Base-by-base conservation (phyloP, 495 filamentous ascomycete species). In the Hypoxylon intermedium region DNA sequence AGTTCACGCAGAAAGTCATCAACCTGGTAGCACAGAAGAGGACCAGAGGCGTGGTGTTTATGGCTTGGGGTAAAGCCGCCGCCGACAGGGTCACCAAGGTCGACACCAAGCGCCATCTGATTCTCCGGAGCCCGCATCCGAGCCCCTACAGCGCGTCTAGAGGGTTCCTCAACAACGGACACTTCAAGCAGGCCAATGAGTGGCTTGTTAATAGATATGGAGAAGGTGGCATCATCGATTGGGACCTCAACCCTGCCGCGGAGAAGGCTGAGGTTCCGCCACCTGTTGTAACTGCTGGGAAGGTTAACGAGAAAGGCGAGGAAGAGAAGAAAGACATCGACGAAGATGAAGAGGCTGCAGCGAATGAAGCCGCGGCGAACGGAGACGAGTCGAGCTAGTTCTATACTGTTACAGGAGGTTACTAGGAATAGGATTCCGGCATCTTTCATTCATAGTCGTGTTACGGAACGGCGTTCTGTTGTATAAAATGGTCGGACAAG, bases 31-130 rank as follows among this genome's bases (percentile, higher is more conserved):
- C 89, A 3, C 83, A 86, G 68, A 82, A 85, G 36, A 82, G 92
- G 18, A 85, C 80, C 5, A 75, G 78, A 21, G 94, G 94, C 0
- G 93, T 98, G 1, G 94, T 97, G 11, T 98, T 98, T 70, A 73
- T 98, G 62, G 93, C 92, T 0, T 98, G 94, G 94, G 94, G 94
- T 2, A 84, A 71, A 1, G 89, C 89, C 6, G 94, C 94, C 0
- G 86, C 82, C 24, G 87, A 87, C 74, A 77, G 93, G 46, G 87
- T 93, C 5, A 67, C 77, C 3, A 86, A 83, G 57, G 75, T 98
- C 33, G 88, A 93, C 64, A 72, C 67, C 42, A 74, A 82, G 65
- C 86, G 82, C 62, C 92, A 98, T 75, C 80, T 83, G 20, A 88
- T 98, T 41, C 74, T 98, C 58, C 84, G 88, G 77, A 88, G 85